Base-by-base conservation (phyloP, 306 rosid species). In the Malus sieversii region DNA sequence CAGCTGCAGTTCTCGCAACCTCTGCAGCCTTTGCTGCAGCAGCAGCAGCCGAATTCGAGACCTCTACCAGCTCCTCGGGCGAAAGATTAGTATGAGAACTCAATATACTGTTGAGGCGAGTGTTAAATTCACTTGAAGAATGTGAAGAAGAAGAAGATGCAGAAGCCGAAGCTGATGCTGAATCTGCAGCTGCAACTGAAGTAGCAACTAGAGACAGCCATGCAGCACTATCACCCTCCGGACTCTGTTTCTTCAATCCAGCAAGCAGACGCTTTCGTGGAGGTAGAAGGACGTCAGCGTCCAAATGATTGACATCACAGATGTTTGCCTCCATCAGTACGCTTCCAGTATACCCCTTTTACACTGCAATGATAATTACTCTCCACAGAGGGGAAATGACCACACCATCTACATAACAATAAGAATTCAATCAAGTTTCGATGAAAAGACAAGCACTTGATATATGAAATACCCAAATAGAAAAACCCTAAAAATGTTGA, bases 201-300 rank as follows among this genome's bases (percentile, higher is more conserved):
- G 88, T 84, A 82, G 90, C 86, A 85, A 80, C 75, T 40, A 79
- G 86, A 51, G 90, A 90, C 58, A 87, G 87, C 40, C 82, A 81
- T 16, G 84, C 78, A 61, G 79, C 73, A 61, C 84, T 84, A 70
- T 92, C 92, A 51, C 83, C 81, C 72, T 90, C 93, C 2, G 88
- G 82, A 81, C 81, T 82, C 84, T 90, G 97, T 81, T 92, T 92
- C 72, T 88, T 95, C 92, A 95, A 86, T 71, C 98, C 98, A 23
- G 98, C 98, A 18, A 95, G 93, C 66, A 95, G 92, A 33, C 97
- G 97, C 82, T 95, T 95, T 57, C 98, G 89, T 25, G 98, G 98
- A 73, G 98, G 98, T 79, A 92, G 77, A 79, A 95, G 94, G 64
- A 92, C 98, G 79, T 92, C 98, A 27, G 96, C 85, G 77, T 95